Conservation (phyloP, 2,329 filamentous ascomycete genomes). For the Xylaria sp. region DNA sequence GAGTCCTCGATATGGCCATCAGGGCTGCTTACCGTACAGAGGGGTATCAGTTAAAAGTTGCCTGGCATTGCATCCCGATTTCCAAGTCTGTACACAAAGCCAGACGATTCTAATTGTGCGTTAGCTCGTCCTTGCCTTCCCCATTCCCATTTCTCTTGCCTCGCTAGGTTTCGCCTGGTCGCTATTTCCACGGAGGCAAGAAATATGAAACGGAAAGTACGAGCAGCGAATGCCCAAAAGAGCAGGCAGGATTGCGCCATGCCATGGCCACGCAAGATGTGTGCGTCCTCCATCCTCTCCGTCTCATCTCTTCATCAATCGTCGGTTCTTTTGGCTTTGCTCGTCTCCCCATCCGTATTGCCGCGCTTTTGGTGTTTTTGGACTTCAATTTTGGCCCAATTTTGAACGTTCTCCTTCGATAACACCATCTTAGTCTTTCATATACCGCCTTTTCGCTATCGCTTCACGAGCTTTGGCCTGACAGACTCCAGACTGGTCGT, state of each 20-base stretch:
- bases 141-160: background rate
- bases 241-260: slow-evolving; percentile 9
- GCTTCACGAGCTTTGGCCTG: slow-evolving; percentile 10
- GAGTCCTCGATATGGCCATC: background rate
- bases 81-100: background rate
- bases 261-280: background rate
- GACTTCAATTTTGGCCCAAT: slow-evolving; percentile 47
- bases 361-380: slow-evolving; percentile 49
- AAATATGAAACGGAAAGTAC: slow-evolving; percentile 23
- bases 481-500: background rate
- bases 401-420: slow-evolving; percentile 41
- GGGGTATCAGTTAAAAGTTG: background rate
- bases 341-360: slow-evolving; percentile 32
- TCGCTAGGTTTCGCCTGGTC: background rate
- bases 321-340: slow-evolving; percentile 40
- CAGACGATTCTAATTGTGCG: slow-evolving; percentile 18
- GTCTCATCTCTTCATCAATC: slow-evolving; percentile 22
- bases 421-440: slow-evolving; percentile 30
- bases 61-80: background rate
- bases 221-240: background rate
- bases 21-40: background rate
- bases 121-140: slow-evolving; percentile 26
- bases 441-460: slow-evolving; percentile 25
- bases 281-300: background rate
- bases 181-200: slow-evolving; percentile 7